phyloP scores from a whole-genome alignment of 306 rosid genomes.

The Inga laurina region DNA sequence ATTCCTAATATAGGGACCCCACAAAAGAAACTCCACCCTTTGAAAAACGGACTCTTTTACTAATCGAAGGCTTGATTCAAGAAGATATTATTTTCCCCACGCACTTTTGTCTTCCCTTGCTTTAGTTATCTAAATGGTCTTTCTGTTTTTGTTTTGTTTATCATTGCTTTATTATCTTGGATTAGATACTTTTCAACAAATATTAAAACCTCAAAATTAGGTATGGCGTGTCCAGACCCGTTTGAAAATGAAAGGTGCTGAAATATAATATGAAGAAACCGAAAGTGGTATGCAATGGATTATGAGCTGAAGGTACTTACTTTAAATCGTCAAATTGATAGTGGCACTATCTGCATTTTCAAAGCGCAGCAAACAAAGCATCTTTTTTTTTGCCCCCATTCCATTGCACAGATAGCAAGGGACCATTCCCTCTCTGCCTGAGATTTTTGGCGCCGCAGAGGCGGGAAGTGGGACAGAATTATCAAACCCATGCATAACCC shows the following conservation, averaged over 20 bases:
- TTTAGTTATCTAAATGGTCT: not conserved
- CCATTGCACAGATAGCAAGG: not conserved
- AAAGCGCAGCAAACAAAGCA: not conserved
- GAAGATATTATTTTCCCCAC: not conserved
- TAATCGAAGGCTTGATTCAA: not conserved
- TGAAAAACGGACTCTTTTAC: not conserved
- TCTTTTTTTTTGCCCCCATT: not conserved
- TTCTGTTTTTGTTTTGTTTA: not conserved
- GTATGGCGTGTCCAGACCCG: not conserved
- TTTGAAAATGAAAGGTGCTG: not conserved
- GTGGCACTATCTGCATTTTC: constrained; percentile 16
- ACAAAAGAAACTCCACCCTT: not conserved
- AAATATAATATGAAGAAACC: not conserved
- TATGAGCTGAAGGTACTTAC: not conserved
- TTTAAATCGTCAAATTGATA: not conserved
- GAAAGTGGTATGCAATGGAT: not conserved
- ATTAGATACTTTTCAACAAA: not conserved
- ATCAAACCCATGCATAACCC: no score
- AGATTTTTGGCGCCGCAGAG: not conserved
- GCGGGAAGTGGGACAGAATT: not conserved
- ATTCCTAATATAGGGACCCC: not conserved
- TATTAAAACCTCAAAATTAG: not conserved
- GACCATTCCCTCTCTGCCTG: not conserved
- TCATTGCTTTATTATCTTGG: not conserved
- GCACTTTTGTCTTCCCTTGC: not conserved